Evolutionary conservation across 148 eudicot genomes (phyloP).

Genomic region (Hydrangea macrophylla): DNA sequence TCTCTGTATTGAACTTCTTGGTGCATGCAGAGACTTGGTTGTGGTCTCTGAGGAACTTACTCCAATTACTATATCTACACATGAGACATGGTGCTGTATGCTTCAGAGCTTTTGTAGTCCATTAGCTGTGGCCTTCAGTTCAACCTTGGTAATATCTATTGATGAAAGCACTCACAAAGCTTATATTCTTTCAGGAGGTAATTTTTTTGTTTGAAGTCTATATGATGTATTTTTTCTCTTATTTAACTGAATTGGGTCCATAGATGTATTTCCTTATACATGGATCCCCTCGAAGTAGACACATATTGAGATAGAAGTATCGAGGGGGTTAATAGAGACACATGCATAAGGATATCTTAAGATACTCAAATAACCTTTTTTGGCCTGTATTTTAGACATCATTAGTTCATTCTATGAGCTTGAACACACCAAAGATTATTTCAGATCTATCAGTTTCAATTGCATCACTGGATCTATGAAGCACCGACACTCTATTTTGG

Average conservation of each 20-base stretch:
- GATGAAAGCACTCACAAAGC: conserved; percentile 30
- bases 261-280: no score
- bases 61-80: conserved; percentile 23
- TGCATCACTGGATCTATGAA: no score
- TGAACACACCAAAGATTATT: no score
- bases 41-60: conserved; percentile 27
- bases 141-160: conserved; percentile 28
- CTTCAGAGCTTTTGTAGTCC: conserved; percentile 40
- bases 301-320: no score
- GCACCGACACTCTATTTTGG: no score
- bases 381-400: no score
- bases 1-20: conserved; percentile 67
- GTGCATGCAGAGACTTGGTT: conserved; percentile 69
- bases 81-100: conserved; percentile 61
- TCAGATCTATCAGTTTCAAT: no score
- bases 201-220: conserved; percentile 13
- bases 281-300: no score
- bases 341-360: no score
- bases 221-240: not conserved
- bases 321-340: no score
- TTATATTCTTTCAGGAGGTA: conserved; percentile 55
- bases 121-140: conserved; percentile 41
- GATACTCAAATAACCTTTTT: no score
- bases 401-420: no score
- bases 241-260: conserved; percentile 2